Conservation (phyloP, 2,329 filamentous ascomycete species). For the Elsinoe australis region DNA sequence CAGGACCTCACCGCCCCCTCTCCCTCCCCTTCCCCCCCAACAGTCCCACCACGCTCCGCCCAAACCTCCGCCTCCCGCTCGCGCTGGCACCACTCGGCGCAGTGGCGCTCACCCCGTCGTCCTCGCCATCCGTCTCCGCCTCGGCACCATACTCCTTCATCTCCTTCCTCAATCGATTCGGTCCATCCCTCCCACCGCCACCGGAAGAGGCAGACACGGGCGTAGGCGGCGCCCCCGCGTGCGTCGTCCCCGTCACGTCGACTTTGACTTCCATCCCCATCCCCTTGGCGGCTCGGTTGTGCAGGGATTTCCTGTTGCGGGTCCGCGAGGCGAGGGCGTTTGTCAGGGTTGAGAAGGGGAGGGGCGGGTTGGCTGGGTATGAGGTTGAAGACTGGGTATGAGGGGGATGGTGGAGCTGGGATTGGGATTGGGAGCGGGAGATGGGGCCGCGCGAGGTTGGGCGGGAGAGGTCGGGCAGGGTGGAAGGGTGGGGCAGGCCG, state of each 20-base stretch:
- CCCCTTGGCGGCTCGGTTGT: conserved; percentile 1
- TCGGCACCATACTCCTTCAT: neutral
- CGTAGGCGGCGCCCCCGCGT: neutral
- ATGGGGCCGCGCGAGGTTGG: neutral
- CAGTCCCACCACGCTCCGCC: neutral
- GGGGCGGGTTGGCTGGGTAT: neutral
- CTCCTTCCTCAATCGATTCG: neutral
- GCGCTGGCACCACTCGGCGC: conserved; percentile 3
- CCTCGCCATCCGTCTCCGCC: neutral
- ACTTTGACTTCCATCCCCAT: conserved; percentile 9
- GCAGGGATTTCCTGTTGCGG: neutral
- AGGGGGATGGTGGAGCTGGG: neutral
- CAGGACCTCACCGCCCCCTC: neutral
- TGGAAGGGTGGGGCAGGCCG: neutral
- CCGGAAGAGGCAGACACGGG: too few relatives aligned
- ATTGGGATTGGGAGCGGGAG: neutral
- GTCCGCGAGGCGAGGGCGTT: neutral
- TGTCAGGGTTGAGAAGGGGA: neutral
- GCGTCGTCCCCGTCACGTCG: neutral
- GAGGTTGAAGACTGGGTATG: neutral
- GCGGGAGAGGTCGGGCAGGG: neutral
- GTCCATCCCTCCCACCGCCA: neutral
- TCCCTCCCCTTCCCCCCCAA: conserved; percentile 4
- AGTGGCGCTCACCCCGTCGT: neutral
- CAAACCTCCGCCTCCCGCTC: conserved; percentile 6